Evolutionary conservation across 129 eudicot genomes (phyloP), one percentile per base, ranked within the genome.

Genomic region (Tagetes erecta): DNA sequence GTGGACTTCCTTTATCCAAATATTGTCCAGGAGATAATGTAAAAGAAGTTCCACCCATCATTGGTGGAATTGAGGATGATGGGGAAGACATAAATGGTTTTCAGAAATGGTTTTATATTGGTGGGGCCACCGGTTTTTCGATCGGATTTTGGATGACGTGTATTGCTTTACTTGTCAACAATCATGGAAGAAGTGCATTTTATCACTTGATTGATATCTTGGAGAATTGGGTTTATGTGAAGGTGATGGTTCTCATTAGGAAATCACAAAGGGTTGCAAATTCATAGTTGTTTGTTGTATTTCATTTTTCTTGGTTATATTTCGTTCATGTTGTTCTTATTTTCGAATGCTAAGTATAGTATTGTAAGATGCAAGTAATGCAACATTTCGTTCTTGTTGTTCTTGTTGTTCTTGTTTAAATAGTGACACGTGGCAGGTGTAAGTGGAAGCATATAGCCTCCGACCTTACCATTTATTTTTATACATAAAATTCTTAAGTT

Each of bases 101-200:
- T 27, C 0, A 14, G 8, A 42, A n/a, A 58, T 58, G 56, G 77
- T 72, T 57, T 33, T 72, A 72, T 73, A 56, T 73, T 5, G 72
- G 79, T 3, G 64, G 13, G 50, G 51, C 64, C 0, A 46, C 31
- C 4, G 64, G 79, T 65, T 75, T 75, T 52, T 47, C 35, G 3
- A 50, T 20, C 1, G 79, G 72, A 40, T 75, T 75, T 75, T 64
- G 72, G 72, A 51, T 38, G 11, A 31, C 27, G 4, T 64, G 79
- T 50, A 39, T 63, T 4, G 31, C 20, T 20, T 64, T 75, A 66
- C 55, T 64, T 36, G 31, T 75, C 5, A 64, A 49, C 39, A 64
- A 44, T 2, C 71, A 12, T 1, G 65, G 64, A 6, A 64, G 72
- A 39, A 31, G 35, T 75, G 53, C 31, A 6, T 75, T 52, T 12